These are phyloP conservation scores for Leccinum huronense DNA, from an alignment of 1,284 basidiomycete species.

Conservation along the genomic window DNA sequence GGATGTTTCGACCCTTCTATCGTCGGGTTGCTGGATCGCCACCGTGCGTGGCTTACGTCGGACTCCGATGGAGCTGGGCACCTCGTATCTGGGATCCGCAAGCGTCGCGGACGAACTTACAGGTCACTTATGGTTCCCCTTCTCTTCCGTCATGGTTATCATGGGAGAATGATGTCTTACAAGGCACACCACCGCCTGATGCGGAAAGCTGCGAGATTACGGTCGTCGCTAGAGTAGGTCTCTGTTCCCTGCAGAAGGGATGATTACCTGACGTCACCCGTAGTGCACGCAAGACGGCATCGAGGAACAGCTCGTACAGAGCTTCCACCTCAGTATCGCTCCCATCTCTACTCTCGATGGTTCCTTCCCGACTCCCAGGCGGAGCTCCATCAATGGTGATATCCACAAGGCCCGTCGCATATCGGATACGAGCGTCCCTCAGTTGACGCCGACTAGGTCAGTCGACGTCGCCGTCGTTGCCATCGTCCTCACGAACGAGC, in stretches of 20 bases:
- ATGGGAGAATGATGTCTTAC: slow-evolving; percentile 81
- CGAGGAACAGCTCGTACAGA: slow-evolving; percentile 64
- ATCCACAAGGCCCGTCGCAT: slow-evolving; percentile 50
- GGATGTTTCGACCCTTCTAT: slow-evolving; percentile 92
- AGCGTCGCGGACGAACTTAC: slow-evolving; percentile 74
- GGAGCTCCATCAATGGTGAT: slow-evolving; percentile 62
- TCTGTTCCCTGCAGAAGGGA: slow-evolving; percentile 15
- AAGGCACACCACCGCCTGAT: slow-evolving; percentile 69
- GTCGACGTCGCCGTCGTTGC: slow-evolving; percentile 14
- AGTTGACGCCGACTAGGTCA: slow-evolving; percentile 39
- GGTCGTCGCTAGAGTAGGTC: slow-evolving; percentile 64
- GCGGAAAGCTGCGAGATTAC: slow-evolving; percentile 72
- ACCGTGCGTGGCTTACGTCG: slow-evolving; percentile 78
- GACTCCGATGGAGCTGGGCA: slow-evolving; percentile 87
- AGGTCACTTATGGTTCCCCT: slow-evolving; percentile 80
- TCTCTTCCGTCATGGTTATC: slow-evolving; percentile 81
- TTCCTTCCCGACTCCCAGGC: slow-evolving; percentile 53
- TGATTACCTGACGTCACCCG: slow-evolving; percentile 17
- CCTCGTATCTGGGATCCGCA: slow-evolving; percentile 98
- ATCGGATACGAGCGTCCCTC: slow-evolving; percentile 52
- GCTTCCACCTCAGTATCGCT: slow-evolving; percentile 69
- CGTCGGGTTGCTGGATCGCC: slow-evolving; percentile 83
- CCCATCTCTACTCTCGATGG: slow-evolving; percentile 66
- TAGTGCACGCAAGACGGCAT: slow-evolving; percentile 72
- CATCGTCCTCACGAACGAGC: slow-evolving; percentile 8